Evolutionary conservation across 2,329 filamentous ascomycete species (phyloP), one percentile per base, ranked within the genome.

Genomic region (Fusarium annulatum): DNA sequence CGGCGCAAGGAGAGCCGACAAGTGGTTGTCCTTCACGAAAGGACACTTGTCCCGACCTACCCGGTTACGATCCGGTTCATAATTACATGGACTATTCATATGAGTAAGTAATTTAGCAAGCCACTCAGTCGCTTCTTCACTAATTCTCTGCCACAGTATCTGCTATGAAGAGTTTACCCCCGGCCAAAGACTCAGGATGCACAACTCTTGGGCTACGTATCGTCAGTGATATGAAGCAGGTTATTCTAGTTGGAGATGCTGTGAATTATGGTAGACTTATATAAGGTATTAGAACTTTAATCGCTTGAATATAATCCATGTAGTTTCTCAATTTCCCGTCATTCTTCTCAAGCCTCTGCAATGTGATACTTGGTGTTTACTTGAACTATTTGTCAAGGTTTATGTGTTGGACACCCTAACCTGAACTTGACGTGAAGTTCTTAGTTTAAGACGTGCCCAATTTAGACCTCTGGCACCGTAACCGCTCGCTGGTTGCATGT

Each of bases 41-140:
- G 34, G 60, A 63, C 14, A 48, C 60, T 16, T 63, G 60, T 59
- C 60, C 52, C 7, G 60, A 63, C 11, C 3, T 28, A 7, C 52
- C 60, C 7, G 52, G 60, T n/a, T 9, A 59, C 8, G 60, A 63
- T 34, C 52, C 60, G 5, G 33, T 63, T 8, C 34, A 59, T n/a
- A 63, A 63, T 33, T 63, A 63, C 8, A 63, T 63, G 60, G 60
- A 63, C 19, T 63, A 63, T 15, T 59, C 60, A 6, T 21, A n/a
- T 46, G 60, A 63, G 59, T 62, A 11, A 57, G 59, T 56, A 12
- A 19, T 36, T 5, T 15, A 2, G 4, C 7, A 28, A 23, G 7
- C 4, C 15, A 12, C 23, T 16, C 18, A 19, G 4, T 2, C 16
- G 12, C n/a, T 42, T n/a, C 9, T 12, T 4, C 0, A 9, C 52